Evolutionary conservation across 1,284 basidiomycete species (phyloP), one percentile per base, ranked within the genome.

Genomic region (Schizophyllum commune): DNA sequence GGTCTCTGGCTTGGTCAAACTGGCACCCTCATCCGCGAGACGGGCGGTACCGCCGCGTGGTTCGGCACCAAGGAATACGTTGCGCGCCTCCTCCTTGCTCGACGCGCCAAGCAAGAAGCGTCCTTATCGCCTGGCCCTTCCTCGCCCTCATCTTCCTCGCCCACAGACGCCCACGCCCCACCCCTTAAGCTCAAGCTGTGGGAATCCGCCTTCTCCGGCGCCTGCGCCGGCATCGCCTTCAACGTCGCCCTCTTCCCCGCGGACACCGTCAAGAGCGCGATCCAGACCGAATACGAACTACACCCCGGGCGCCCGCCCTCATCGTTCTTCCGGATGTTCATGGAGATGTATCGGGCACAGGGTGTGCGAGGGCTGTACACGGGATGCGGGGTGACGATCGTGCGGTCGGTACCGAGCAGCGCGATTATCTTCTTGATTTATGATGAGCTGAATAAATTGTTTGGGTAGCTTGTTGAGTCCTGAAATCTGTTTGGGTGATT

Each of bases 1-100:
- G 93, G 92, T 6, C 81, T 96, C 56, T 96, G 93, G 93, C 80
- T 93, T 8, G 92, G 94, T 3, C 92, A 96, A 67, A 90, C 86
- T 0, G 92, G 91, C 15, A 93, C 91, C 0, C 77, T 96, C 64
- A 82, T 96, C 58, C 86, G 92, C 61, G 94, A 97, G 72, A 92
- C 91, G 0, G 94, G 94, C 32, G 93, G 94, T 2, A 86, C 85
- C 19, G 84, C 88, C 1, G 91, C 92, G 1, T 96, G 94, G 93
- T 96, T 97, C 73, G 78, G 84, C 9, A 85, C 88, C 2, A 97
- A 96, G 71, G 92, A 96, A 73, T 79, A 84, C 66, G 76, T 90
- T 58, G 84, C 84, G 1, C 78, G 80, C 21, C 68, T 77, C 22
- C 83, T 92, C 56, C 76, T 88, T 59, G 69, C 76, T 6, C 79